Conservation (phyloP, 2,329 filamentous ascomycete genomes). For the Diaporthe sp. region DNA sequence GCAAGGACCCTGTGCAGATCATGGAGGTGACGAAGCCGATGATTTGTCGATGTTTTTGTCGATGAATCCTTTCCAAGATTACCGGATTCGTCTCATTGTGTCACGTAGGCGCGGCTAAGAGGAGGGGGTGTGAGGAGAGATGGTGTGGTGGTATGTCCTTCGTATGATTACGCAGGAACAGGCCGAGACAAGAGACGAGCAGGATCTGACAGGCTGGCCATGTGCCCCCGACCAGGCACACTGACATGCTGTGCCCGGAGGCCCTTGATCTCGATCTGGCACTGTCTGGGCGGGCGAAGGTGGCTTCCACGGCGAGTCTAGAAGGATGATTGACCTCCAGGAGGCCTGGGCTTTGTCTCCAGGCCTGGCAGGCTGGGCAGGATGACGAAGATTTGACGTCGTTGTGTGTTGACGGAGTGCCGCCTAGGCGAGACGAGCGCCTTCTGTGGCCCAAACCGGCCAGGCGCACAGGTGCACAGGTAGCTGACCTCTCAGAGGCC, state of each 20-base stretch:
- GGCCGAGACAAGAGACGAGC: not conserved
- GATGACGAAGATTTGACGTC: constrained; percentile 34
- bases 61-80: not conserved
- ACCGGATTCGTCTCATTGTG: not conserved
- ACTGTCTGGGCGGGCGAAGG: not conserved
- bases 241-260: not conserved
- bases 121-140: not conserved
- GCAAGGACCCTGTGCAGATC: constrained; percentile 13
- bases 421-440: not conserved
- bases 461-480: not conserved
- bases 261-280: constrained; percentile 14
- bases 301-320: constrained; percentile 15
- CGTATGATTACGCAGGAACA: constrained; percentile 29
- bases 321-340: constrained; percentile 9
- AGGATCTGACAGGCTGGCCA: not conserved
- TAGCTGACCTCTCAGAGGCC: not conserved
- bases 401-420: not conserved
- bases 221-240: not conserved
- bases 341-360: constrained; percentile 15
- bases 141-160: constrained; percentile 13
- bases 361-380: not conserved
- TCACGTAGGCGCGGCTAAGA: not conserved
- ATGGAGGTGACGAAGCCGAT: not conserved
- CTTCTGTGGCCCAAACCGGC: not conserved
- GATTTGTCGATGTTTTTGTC: constrained; percentile 9